Evolutionary conservation across 2,329 filamentous ascomycete species (phyloP).

Genomic region (Pseudogymnoascus sp.): DNA sequence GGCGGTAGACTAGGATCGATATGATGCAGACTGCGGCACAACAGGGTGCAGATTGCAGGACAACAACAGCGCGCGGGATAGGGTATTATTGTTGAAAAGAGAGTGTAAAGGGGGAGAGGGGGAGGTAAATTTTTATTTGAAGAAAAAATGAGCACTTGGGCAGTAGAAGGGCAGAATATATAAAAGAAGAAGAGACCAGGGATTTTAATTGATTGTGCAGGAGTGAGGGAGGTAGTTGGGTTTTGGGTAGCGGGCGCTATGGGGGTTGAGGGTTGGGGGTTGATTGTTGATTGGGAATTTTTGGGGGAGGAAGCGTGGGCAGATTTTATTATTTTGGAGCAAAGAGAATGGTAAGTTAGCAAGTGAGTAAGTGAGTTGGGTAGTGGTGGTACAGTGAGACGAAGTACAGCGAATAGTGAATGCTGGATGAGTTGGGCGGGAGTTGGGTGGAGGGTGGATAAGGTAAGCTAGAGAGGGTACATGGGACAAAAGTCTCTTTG

Average conservation of each 20-base stretch:
- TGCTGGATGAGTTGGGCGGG: neutral
- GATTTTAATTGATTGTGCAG: neutral
- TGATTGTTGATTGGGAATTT: neutral
- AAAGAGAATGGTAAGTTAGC: too few species aligned
- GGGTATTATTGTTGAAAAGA: neutral
- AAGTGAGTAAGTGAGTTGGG: neutral
- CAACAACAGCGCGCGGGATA: neutral
- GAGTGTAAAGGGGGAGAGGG: too few species aligned
- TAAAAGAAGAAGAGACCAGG: neutral
- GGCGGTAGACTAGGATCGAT: conserved; percentile 1
- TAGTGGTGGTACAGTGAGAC: neutral
- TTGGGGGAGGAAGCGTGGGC: neutral
- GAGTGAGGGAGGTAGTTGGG: neutral
- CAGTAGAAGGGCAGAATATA: too few species aligned
- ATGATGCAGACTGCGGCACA: neutral
- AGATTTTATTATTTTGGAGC: neutral
- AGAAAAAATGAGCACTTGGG: too few species aligned
- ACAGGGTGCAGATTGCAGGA: neutral
- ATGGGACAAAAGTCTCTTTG: neutral
- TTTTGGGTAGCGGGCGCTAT: neutral
- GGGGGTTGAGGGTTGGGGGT: neutral
- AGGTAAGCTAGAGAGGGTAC: neutral
- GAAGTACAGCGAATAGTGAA: neutral
- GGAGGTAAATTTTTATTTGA: too few species aligned
- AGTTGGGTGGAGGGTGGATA: neutral